Evolutionary conservation across 768 basidiomycete species (phyloP).

Genomic region (Ramaria sp.): DNA sequence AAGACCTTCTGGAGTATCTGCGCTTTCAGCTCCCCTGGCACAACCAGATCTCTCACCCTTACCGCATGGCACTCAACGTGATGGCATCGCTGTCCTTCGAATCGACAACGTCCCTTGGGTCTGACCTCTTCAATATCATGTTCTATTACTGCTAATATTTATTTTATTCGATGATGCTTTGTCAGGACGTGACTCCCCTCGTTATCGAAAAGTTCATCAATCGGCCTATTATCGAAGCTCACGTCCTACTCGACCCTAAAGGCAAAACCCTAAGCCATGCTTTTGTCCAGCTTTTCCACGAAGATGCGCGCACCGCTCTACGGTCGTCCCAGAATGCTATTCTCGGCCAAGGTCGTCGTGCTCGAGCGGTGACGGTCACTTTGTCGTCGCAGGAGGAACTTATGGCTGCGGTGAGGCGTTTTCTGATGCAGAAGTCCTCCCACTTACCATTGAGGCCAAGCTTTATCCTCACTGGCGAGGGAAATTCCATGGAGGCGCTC

Average conservation of each 20-base stretch:
- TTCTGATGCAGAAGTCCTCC: not conserved
- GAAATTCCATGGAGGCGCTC: slow-evolving; percentile 53
- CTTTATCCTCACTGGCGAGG: slow-evolving; percentile 78
- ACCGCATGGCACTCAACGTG: slow-evolving; percentile 9
- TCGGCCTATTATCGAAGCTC: slow-evolving; percentile 58
- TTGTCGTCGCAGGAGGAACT: slow-evolving; percentile 71
- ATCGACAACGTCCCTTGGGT: slow-evolving; percentile 91
- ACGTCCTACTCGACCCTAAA: slow-evolving; percentile 69
- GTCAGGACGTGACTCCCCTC: slow-evolving; percentile 73
- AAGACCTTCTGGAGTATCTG: not conserved
- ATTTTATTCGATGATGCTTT: not conserved
- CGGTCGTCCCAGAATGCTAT: slow-evolving; percentile 49
- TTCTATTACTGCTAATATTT: not conserved
- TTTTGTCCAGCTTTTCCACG: slow-evolving; percentile 60
- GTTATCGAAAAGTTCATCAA: slow-evolving; percentile 43
- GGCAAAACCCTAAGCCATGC: slow-evolving; percentile 83
- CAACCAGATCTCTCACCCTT: not conserved
- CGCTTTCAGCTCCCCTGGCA: slow-evolving; percentile 2
- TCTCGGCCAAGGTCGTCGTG: slow-evolving; percentile 66
- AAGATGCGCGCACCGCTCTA: slow-evolving; percentile 52
- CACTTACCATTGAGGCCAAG: slow-evolving; percentile 23
- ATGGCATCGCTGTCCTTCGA: slow-evolving; percentile 53
- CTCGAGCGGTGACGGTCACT: slow-evolving; percentile 77
- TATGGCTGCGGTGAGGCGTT: slow-evolving; percentile 55
- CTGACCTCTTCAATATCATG: slow-evolving; percentile 17